A percentile compares a stretch with the other conserved stretches of the same genome.
phyloP scores from a whole-genome alignment of 164 flowering plant genomes.

The Chimonanthus praecox region DNA sequence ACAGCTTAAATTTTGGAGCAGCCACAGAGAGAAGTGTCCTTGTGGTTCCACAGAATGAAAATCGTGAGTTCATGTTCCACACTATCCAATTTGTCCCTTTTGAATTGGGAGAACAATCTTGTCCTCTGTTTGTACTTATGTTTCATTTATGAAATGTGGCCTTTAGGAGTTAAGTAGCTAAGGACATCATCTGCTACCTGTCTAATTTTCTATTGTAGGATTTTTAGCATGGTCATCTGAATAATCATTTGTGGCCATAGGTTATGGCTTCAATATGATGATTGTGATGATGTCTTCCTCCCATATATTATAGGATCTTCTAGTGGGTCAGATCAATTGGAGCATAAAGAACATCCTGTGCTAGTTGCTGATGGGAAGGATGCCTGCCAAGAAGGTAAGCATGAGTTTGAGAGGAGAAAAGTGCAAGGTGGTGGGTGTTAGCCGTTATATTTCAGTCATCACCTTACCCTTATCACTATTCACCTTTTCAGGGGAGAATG shows the following conservation, averaged over 20 bases:
- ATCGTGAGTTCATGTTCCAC: constrained; percentile 25
- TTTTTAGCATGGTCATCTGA: background rate
- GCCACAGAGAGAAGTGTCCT: constrained; percentile 22
- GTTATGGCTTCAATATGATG: too few relatives aligned
- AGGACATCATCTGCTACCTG: too few relatives aligned
- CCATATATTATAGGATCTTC: constrained; percentile 25
- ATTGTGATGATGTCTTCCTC: background rate
- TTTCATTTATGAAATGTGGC: background rate
- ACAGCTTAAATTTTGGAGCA: constrained; percentile 20
- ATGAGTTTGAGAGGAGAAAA: constrained; percentile 31
- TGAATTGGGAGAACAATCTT: background rate
- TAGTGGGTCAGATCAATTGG: constrained; percentile 35
- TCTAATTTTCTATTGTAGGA: background rate
- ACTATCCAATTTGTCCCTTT: background rate
- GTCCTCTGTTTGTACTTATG: background rate
- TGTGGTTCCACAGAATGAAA: constrained; percentile 29
- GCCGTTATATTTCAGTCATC: constrained; percentile 26
- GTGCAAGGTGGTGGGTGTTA: constrained; percentile 14
- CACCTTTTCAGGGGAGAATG: constrained; percentile 68
- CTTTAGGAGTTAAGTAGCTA: too few relatives aligned
- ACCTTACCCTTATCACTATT: constrained; percentile 40
- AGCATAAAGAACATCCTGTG: constrained; percentile 32
- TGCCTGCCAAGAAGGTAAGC: constrained; percentile 67
- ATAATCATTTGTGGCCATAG: background rate
- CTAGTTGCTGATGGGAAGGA: constrained; percentile 28